Conservation (phyloP, 2,329 filamentous ascomycete species). For the Phyllosticta paracitricarpa region DNA sequence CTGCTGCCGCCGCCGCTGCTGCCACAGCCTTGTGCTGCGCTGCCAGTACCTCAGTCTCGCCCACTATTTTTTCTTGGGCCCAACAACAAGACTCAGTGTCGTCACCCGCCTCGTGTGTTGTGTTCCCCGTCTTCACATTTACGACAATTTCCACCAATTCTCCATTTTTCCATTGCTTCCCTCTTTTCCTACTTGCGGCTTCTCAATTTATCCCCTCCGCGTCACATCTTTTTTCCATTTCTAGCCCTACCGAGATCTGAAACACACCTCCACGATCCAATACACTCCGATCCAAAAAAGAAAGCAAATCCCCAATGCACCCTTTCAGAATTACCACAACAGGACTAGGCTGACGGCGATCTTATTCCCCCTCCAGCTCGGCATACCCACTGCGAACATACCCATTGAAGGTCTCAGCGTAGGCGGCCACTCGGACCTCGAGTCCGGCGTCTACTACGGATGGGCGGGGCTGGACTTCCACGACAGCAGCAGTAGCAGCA, state of each 20-base stretch:
- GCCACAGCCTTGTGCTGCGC: neutral
- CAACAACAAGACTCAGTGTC: neutral
- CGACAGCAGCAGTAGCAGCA: neutral
- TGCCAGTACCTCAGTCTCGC: neutral
- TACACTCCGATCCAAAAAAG: neutral
- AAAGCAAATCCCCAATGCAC: neutral
- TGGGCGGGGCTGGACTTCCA: constrained; percentile 64
- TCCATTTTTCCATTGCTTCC: neutral
- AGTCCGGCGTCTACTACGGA: constrained; percentile 87
- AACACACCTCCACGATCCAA: neutral
- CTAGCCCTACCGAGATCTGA: neutral
- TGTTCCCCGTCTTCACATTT: neutral
- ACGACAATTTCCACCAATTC: neutral
- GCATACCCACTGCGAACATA: constrained; percentile 92
- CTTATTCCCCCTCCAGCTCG: constrained; percentile 44
- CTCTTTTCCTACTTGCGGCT: neutral
- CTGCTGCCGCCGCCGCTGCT: too few relatives aligned
- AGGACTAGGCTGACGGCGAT: neutral
- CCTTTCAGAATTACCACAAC: neutral
- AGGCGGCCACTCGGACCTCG: constrained; percentile 49
- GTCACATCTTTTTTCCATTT: neutral
- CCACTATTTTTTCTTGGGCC: neutral
- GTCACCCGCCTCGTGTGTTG: neutral
- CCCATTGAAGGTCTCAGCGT: constrained; percentile 60
- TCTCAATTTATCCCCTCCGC: neutral